Percentiles rank a stretch among this genome's conserved stretches.
These are phyloP conservation scores for Hygrophila difformis DNA, from an alignment of 257 asterid species.

Conservation along the genomic window DNA sequence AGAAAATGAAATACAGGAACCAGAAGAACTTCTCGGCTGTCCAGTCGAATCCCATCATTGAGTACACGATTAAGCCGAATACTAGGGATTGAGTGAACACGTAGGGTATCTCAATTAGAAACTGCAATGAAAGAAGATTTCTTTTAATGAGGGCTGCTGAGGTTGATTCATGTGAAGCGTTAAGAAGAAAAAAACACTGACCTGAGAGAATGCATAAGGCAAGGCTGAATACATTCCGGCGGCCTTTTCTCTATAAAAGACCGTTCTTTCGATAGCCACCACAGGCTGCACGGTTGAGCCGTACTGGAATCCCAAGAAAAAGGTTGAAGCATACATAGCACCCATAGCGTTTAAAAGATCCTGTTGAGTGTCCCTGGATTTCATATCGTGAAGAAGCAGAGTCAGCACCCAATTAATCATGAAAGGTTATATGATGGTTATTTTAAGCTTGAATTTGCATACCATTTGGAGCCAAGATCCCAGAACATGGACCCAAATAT, in stretches of 20 bases:
- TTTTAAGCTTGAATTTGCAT: too few relatives aligned
- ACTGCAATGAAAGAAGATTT: constrained; percentile 22
- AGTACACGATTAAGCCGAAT: constrained; percentile 46
- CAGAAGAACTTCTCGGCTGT: constrained; percentile 53
- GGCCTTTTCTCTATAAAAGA: constrained; percentile 71
- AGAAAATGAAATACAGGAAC: constrained; percentile 51
- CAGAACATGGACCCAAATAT: constrained; percentile 69
- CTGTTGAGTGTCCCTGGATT: constrained; percentile 38
- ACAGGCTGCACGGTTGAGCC: constrained; percentile 67
- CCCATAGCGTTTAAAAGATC: constrained; percentile 70
- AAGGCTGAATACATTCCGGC: constrained; percentile 82
- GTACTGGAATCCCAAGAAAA: constrained; percentile 57
- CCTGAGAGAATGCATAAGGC: constrained; percentile 80
- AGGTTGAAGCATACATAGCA: constrained; percentile 52
- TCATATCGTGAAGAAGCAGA: too few relatives aligned
- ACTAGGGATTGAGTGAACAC: constrained; percentile 36
- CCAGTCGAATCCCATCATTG: constrained; percentile 71
- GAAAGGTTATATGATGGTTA: too few relatives aligned
- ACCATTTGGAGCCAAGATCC: constrained; percentile 62
- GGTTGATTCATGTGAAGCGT: too few relatives aligned
- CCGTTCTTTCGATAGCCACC: constrained; percentile 72
- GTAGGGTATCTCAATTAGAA: constrained; percentile 54
- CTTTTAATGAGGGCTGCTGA: too few relatives aligned
- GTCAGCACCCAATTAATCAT: too few relatives aligned
- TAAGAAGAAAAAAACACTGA: too few relatives aligned